phyloP scores from a whole-genome alignment of 1,284 basidiomycete genomes.

The Phenoliferia sp. region DNA sequence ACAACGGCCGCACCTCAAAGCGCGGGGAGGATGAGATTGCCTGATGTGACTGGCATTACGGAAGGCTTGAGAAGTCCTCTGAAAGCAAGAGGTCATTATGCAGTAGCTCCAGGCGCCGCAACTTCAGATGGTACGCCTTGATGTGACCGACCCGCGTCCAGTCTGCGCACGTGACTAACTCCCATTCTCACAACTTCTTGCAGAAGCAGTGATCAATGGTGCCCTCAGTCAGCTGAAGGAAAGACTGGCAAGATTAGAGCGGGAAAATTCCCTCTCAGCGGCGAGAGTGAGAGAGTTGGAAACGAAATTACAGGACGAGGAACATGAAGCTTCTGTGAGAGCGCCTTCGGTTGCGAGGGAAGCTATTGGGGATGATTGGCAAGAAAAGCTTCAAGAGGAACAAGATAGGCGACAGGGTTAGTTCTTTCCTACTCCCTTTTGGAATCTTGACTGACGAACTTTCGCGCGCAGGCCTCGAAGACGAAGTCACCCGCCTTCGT shows the following conservation, averaged over 20 bases:
- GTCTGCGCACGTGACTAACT: not conserved
- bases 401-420: not conserved
- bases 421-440: not conserved
- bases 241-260: constrained; percentile 27
- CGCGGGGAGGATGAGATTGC: constrained; percentile 13
- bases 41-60: constrained; percentile 35
- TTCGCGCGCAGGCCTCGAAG: not conserved
- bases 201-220: constrained; percentile 12
- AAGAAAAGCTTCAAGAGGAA: not conserved
- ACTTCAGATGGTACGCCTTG: not conserved
- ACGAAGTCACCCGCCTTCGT: not conserved
- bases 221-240: constrained; percentile 7
- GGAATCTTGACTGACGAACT: not conserved
- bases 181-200: not conserved
- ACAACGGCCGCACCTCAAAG: not conserved
- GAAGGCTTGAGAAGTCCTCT: constrained; percentile 28
- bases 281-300: constrained; percentile 33
- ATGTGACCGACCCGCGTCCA: not conserved
- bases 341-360: not conserved
- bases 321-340: not conserved
- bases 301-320: constrained; percentile 8
- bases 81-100: not conserved
- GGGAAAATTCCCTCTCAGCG: constrained; percentile 29
- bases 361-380: not conserved
- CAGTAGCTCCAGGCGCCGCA: not conserved